Percentiles rank a stretch among this genome's conserved stretches.
Conservation (phyloP, 129 eudicot species). For the Scalesia atractyloides region DNA sequence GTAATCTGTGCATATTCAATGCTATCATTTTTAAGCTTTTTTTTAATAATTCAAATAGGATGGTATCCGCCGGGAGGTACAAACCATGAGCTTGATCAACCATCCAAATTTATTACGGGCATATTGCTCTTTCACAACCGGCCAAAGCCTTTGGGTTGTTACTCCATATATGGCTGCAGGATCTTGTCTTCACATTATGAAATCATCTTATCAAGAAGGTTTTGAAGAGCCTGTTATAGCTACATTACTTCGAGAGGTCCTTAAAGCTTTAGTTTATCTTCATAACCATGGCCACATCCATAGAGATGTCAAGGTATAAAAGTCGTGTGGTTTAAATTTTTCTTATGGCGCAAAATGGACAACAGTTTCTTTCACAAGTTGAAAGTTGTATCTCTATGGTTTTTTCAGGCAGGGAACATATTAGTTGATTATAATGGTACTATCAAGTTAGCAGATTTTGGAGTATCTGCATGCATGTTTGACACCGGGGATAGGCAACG, state of each 20-base stretch:
- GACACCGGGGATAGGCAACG: constrained; percentile 97
- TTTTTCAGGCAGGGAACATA: constrained; percentile 87
- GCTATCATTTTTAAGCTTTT: not conserved
- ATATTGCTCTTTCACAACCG: constrained; percentile 88
- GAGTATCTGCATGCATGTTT: constrained; percentile 97
- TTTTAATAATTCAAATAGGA: constrained; percentile 49
- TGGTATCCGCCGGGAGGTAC: constrained; percentile 96
- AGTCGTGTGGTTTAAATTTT: constrained; percentile 13
- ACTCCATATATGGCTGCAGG: constrained; percentile 99
- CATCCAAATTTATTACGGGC: constrained; percentile 86
- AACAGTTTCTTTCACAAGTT: not conserved
- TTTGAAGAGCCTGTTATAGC: constrained; percentile 94
- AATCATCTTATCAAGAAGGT: constrained; percentile 89
- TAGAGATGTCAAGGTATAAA: constrained; percentile 88
- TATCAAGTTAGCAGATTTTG: constrained; percentile 91
- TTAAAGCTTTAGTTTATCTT: constrained; percentile 94
- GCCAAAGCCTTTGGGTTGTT: constrained; percentile 93
- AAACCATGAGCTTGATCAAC: constrained; percentile 82
- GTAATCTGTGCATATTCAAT: not conserved
- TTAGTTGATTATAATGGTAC: constrained; percentile 73
- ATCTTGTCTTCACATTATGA: constrained; percentile 93
- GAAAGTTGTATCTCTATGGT: constrained; percentile 3
- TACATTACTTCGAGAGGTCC: constrained; percentile 86
- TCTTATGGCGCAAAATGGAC: constrained; percentile 4
- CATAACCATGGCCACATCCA: constrained; percentile 94